A percentile compares a stretch with the other conserved stretches of the same genome.
Conservation (phyloP, 1,139 yeast genomes). For the Debaryomyces nepalensis region DNA sequence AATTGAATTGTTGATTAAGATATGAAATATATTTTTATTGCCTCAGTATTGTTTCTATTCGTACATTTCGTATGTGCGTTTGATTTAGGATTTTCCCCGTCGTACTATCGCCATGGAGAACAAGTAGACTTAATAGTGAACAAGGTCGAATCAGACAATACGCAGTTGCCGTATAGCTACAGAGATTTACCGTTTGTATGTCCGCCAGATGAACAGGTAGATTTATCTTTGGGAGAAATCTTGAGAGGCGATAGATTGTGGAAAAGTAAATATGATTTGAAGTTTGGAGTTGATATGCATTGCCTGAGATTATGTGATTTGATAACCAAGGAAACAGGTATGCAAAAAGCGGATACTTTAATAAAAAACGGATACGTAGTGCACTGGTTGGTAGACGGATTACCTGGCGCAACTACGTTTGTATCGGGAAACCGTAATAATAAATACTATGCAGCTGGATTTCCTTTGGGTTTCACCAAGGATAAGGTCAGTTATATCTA, state of each 20-base stretch:
- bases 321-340: slow-evolving; percentile 51
- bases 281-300: slow-evolving; percentile 63
- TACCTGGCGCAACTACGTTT: slow-evolving; percentile 90
- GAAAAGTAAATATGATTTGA: slow-evolving; percentile 69
- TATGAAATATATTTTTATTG: slow-evolving; percentile 6
- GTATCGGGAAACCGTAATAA: slow-evolving; percentile 60
- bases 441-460: slow-evolving; percentile 85
- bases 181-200: slow-evolving; percentile 82
- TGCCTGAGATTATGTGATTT: slow-evolving; percentile 70
- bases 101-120: slow-evolving; percentile 54
- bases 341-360: slow-evolving; percentile 61
- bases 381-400: slow-evolving; percentile 83
- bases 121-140: slow-evolving; percentile 73
- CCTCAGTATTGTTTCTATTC: slow-evolving; percentile 4
- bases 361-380: slow-evolving; percentile 74
- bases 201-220: slow-evolving; percentile 69
- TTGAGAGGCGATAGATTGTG: slow-evolving; percentile 81
- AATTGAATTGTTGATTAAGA: not conserved
- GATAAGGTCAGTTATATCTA: slow-evolving; percentile 64
- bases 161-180: slow-evolving; percentile 80
- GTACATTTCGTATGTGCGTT: slow-evolving; percentile 14
- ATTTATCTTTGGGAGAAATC: slow-evolving; percentile 75
- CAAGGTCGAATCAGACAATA: slow-evolving; percentile 75
- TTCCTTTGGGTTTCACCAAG: slow-evolving; percentile 73
- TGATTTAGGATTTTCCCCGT: slow-evolving; percentile 29